These are phyloP conservation scores for Dendrobium nobile DNA, from an alignment of 106 monocot species.

Conservation along the genomic window DNA sequence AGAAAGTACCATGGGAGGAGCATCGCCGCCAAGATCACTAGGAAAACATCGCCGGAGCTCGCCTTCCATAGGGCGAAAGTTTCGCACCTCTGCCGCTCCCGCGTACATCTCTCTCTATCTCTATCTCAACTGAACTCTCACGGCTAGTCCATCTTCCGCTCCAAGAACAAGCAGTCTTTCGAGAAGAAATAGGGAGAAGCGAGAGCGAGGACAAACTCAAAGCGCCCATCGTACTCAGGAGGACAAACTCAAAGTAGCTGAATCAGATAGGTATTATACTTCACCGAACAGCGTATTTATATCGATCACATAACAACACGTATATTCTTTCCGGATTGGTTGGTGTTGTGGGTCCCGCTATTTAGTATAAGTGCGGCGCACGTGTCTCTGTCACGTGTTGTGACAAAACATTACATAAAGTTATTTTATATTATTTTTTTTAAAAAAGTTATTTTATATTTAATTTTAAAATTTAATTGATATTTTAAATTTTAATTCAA, in stretches of 20 bases:
- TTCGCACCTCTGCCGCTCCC: neutral
- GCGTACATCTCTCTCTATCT: slow-evolving; percentile 1
- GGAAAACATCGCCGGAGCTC: slow-evolving; percentile 2
- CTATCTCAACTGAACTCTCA: neutral
- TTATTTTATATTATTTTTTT: too few relatives aligned
- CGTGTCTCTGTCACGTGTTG: neutral
- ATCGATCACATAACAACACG: neutral
- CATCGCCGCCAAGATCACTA: neutral
- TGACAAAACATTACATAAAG: neutral
- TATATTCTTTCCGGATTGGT: neutral
- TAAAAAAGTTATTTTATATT: too few relatives aligned
- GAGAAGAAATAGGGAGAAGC: neutral
- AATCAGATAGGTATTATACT: neutral
- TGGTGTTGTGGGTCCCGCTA: neutral
- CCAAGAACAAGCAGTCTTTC: neutral
- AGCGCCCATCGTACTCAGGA: neutral
- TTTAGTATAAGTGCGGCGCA: neutral
- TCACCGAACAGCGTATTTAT: neutral
- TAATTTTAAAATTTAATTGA: too few relatives aligned
- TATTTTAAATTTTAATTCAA: too few relatives aligned
- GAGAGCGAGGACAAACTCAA: neutral
- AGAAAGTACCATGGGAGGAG: slow-evolving; percentile 1
- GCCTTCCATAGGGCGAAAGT: slow-evolving; percentile 3
- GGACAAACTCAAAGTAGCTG: neutral
- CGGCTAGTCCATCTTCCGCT: neutral